Conservation (phyloP, 768 basidiomycete species). For the Pisolithus albus region DNA sequence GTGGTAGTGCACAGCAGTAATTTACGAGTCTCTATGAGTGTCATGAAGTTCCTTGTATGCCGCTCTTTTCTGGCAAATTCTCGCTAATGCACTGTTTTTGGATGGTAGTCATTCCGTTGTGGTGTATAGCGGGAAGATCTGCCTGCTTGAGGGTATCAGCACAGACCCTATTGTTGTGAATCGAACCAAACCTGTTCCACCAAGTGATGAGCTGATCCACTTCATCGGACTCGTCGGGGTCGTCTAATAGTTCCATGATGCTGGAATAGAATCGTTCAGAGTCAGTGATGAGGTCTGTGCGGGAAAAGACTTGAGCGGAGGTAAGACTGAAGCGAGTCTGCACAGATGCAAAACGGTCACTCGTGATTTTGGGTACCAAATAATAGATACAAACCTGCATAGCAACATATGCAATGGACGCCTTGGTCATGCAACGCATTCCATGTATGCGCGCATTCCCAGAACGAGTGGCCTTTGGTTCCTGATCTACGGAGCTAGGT, state of each 20-base stretch:
- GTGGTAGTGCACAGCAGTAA: too few relatives aligned
- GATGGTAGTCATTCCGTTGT: background rate
- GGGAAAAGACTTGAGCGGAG: conserved; percentile 11
- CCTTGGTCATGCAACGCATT: background rate
- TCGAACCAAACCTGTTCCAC: conserved; percentile 13
- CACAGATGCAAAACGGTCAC: background rate
- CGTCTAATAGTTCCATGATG: conserved; percentile 15
- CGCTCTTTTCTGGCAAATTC: background rate
- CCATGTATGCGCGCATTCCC: conserved; percentile 6
- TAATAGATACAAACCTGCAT: conserved; percentile 7
- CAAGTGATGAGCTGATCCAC: conserved; percentile 11
- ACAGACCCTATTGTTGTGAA: background rate
- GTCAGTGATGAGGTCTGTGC: conserved; percentile 16
- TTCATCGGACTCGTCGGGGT: conserved; percentile 15
- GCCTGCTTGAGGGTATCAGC: conserved; percentile 1
- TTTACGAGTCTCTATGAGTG: too few relatives aligned
- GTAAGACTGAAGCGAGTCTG: conserved; percentile 14
- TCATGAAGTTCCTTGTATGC: background rate
- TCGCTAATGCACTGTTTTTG: conserved; percentile 6
- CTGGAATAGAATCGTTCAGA: conserved; percentile 19
- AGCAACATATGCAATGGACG: conserved; percentile 7
- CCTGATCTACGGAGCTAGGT: too few relatives aligned
- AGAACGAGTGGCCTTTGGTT: too few relatives aligned
- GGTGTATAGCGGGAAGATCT: conserved; percentile 5
- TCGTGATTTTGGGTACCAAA: background rate